Conservation (phyloP, 2,329 filamentous ascomycete species). For the Xylaria sp. region DNA sequence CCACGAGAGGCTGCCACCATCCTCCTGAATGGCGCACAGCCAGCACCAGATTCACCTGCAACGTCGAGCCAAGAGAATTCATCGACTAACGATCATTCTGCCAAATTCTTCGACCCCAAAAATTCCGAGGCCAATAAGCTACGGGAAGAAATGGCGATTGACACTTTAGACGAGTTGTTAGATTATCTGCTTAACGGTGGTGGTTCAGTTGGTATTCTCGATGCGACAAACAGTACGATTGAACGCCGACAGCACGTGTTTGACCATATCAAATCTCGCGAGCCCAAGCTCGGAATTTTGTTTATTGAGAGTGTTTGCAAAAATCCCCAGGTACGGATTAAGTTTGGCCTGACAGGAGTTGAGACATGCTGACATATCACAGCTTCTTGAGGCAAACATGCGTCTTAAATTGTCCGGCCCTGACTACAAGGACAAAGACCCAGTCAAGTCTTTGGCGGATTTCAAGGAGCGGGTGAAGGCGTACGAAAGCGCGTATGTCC, state of each 20-base stretch:
- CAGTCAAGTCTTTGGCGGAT: slow-evolving; percentile 82
- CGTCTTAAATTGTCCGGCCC: slow-evolving; percentile 94
- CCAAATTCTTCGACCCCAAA: slow-evolving; percentile 90
- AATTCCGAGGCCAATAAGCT: slow-evolving; percentile 85
- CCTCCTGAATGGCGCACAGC: slow-evolving; percentile 63
- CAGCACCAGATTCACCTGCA: slow-evolving; percentile 46
- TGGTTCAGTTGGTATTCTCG: slow-evolving; percentile 92
- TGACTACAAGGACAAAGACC: slow-evolving; percentile 95
- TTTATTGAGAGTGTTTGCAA: slow-evolving; percentile 96
- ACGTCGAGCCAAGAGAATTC: slow-evolving; percentile 49
- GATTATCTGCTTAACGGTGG: slow-evolving; percentile 85
- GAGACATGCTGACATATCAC: slow-evolving; percentile 22
- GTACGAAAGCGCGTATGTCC: slow-evolving; percentile 94
- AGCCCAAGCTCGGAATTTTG: slow-evolving; percentile 88
- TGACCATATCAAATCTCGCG: slow-evolving; percentile 81
- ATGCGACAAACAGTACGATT: slow-evolving; percentile 96
- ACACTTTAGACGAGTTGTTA: slow-evolving; percentile 90
- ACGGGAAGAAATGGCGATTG: slow-evolving; percentile 90
- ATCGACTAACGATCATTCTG: slow-evolving; percentile 79
- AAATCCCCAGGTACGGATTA: slow-evolving; percentile 70
- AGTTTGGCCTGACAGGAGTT: not conserved
- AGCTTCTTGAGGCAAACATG: slow-evolving; percentile 94
- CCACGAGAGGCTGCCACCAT: slow-evolving; percentile 66
- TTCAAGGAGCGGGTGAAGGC: slow-evolving; percentile 93
- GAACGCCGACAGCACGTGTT: slow-evolving; percentile 85